Base-by-base conservation (phyloP, 306 rosid species). In the Ceratonia siliqua region DNA sequence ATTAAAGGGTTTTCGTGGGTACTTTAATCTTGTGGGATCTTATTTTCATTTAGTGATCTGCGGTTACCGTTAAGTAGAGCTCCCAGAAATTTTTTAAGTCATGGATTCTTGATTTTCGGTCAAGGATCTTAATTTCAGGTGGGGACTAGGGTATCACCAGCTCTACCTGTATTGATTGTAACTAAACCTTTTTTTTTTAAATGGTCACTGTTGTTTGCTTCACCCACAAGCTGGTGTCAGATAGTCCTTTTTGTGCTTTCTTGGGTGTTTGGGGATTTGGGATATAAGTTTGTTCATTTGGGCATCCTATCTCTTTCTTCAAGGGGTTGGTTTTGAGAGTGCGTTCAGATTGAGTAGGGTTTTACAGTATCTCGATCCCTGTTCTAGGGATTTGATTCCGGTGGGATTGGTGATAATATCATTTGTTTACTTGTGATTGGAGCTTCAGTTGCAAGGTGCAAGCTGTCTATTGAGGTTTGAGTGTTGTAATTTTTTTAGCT, bases 371-470 rank as follows among this genome's bases (percentile, higher is more conserved):
- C 71, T 46, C 39, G 43, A 24, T 63, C 68, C 66, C 33, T 79
- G 73, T 48, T 81, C 78, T 81, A 1, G 87, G 85, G 89, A 77
- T 76, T 75, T 79, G 79, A 79, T 69, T 59, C 0, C 13, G 4
- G 64, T 46, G 84, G 75, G 68, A 73, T 82, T 67, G 74, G 53
- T 80, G 75, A 67, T n/a, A n/a, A 36, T 38, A 53, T 36, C 68
- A 69, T 64, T 62, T n/a, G 32, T 67, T 84, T 80, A 3, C 67
- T 53, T 66, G 68, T 54, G 38, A 48, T 62, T 61, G 17, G 56
- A 78, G 83, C 83, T 84, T 76, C 69, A 52, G 48, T 32, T 75
- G 67, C 73, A 77, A 78, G 83, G 56, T 77, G 73, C 72, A 81
- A 75, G 59, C 65, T 78, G 62, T 59, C 25, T 25, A 6, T 20